Base-by-base conservation (phyloP, 495 filamentous ascomycete genomes). In the Daldinia grandis region DNA sequence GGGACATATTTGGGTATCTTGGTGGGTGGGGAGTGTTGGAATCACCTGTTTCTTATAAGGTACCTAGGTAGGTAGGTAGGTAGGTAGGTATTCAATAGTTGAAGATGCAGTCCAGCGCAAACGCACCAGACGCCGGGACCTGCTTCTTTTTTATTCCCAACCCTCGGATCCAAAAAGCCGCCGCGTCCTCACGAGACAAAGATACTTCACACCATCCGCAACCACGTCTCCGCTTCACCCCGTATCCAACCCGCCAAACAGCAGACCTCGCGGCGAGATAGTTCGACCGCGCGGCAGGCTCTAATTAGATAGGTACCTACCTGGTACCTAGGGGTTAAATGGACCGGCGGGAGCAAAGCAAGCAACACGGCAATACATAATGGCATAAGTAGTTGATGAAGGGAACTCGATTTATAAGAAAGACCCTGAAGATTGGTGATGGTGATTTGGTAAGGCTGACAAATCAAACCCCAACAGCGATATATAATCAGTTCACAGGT, bases 1-100 rank as follows among this genome's bases (percentile, higher is more conserved):
- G 70, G 15, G 69, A 58, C 76, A 78, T 77, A 7, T n/a, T 24
- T 8, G 14, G 0, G 21, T 50, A 33, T 35, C n/a, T n/a, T n/a
- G n/a, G n/a, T n/a, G n/a, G n/a, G n/a, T n/a, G n/a, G n/a, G n/a
- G n/a, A 4, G 10, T 33, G 30, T 33, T 33, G 30, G 10, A 33
- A 2, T 10, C 0, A 33, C 30, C 1, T 3, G 30, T 33, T n/a
- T n/a, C n/a, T n/a, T n/a, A n/a, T n/a, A n/a, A n/a, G n/a, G n/a
- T n/a, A n/a, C n/a, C n/a, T n/a, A n/a, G n/a, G n/a, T n/a, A 53
- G 25, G 25, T 47, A 21, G 2, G n/a, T 5, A 47, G 1, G 42
- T 14, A 24, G 5, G 0, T 4, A 17, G n/a, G 12, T 38, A 47
- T 21, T 24, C 17, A 24, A 47, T 35, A 24, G 3, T 21, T 10